Conservation (phyloP, 1,284 basidiomycete species). For the Agaricales sp. region DNA sequence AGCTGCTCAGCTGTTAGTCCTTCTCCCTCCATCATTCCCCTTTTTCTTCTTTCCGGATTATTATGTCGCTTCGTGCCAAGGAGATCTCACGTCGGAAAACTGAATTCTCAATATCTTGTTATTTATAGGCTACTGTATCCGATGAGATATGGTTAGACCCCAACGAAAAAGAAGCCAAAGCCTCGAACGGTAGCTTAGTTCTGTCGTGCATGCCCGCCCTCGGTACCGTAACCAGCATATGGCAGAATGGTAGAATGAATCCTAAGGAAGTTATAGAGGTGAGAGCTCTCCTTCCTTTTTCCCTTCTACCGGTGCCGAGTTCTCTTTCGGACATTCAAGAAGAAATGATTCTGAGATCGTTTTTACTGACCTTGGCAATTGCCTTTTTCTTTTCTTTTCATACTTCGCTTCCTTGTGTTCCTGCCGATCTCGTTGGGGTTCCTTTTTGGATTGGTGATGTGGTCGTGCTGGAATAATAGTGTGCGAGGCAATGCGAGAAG, state of each 20-base stretch:
- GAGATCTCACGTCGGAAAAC: neutral
- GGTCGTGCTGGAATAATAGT: constrained; percentile 34
- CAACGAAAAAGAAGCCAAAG: constrained; percentile 51
- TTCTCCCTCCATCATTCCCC: constrained; percentile 7
- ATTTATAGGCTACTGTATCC: constrained; percentile 39
- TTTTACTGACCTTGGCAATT: neutral
- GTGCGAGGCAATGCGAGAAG: constrained; percentile 56
- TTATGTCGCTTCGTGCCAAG: no score
- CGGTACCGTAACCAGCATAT: constrained; percentile 74
- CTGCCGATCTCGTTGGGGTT: no score
- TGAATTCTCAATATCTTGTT: neutral
- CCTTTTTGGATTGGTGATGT: constrained; percentile 4
- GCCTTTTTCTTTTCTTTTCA: neutral
- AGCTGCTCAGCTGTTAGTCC: constrained; percentile 62
- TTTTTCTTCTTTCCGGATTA: constrained; percentile 3
- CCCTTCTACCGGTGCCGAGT: neutral
- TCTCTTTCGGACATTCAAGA: neutral
- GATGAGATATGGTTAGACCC: constrained; percentile 71
- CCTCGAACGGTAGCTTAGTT: constrained; percentile 53
- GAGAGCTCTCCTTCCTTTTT: constrained; percentile 15
- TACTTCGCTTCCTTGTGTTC: neutral
- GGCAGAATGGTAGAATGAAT: constrained; percentile 64
- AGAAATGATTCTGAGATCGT: neutral
- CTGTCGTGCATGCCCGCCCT: constrained; percentile 85
- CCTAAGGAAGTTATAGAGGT: constrained; percentile 43